Evolutionary conservation across 192 early-diverging fungal species (phyloP), one percentile per base, ranked within the genome.

Genomic region (Backusella psychrophila): DNA sequence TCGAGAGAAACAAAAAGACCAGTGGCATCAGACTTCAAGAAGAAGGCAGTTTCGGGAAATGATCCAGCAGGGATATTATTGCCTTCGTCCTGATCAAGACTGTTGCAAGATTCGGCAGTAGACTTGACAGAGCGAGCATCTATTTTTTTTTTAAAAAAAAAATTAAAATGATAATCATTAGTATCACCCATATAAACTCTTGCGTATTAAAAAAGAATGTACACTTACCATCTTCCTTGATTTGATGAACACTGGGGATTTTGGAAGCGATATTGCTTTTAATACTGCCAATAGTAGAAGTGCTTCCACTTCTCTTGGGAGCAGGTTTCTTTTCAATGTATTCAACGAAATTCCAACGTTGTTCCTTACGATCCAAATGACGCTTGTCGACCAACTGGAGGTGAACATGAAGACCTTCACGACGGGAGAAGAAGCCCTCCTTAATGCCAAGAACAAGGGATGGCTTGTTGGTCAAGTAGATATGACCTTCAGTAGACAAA

Each of bases 321-420:
- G 36, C 35, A 19, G 49, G 9, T 65, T 68, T 12, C 68, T 69
- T 79, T 2, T 70, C 38, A 21, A 81, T 44, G 49, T 67, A 66
- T 17, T 74, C 34, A 34, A 74, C 65, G 46, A 81, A 77, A n/a
- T 77, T 75, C 80, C 80, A 81, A 44, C 75, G 75, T 59, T 81
- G 75, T 19, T 81, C 80, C 46, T 81, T 81, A 1, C 75, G 72
- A 67, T 79, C 79, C 26, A 72, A 33, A 31, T 75, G 69, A 5
- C 65, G 49, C 52, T 73, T 74, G 23, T 79, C 78, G 35, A 70
- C 73, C 21, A 79, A 59, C 36, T 79, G 78, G 63, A 79, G 68
- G 65, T 79, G 78, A 31, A 79, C 78, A 44, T 79, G 78, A 70
- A 79, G 78, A 44, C 78, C 78, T 71, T 79, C 78, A 63, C 78